These are phyloP conservation scores for Paratinospora sagittata DNA, from an alignment of 164 flowering plant genomes.

Conservation along the genomic window DNA sequence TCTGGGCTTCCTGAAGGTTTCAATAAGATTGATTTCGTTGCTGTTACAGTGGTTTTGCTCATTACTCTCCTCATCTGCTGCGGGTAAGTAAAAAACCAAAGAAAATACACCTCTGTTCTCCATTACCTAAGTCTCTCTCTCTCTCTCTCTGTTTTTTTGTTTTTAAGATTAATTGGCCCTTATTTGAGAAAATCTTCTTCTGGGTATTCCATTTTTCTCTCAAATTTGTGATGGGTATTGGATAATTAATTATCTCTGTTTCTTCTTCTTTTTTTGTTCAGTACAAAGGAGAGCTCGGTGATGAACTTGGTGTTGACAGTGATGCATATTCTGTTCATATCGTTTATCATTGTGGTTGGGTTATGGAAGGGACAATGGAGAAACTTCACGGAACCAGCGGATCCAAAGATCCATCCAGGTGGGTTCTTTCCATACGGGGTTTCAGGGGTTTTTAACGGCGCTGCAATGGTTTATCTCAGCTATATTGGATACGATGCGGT, in stretches of 20 bases:
- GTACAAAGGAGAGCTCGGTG: conserved; percentile 81
- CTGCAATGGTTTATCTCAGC: conserved; percentile 80
- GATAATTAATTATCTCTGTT: conserved; percentile 26
- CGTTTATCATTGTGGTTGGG: conserved; percentile 62
- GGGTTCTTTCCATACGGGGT: conserved; percentile 72
- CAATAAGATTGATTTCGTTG: conserved; percentile 53
- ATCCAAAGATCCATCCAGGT: conserved; percentile 37
- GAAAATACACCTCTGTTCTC: too few relatives aligned
- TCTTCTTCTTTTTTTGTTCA: conserved; percentile 30
- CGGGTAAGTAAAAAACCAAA: conserved; percentile 41
- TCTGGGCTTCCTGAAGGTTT: conserved; percentile 44
- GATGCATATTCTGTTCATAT: conserved; percentile 64
- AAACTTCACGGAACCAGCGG: conserved; percentile 51
- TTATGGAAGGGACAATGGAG: conserved; percentile 59
- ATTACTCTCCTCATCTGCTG: conserved; percentile 55
- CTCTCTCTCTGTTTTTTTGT: too few relatives aligned
- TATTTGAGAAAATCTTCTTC: too few relatives aligned
- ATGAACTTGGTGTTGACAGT: conserved; percentile 71
- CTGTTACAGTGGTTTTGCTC: conserved; percentile 46
- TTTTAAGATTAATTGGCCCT: too few relatives aligned
- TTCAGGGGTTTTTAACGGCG: conserved; percentile 72
- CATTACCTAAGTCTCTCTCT: too few relatives aligned
- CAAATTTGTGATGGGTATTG: too few relatives aligned
- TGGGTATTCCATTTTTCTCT: too few relatives aligned
- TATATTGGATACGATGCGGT: conserved; percentile 97